Conservation (phyloP, 371 early-diverging fungal genomes). For the Haplosporangium sp. region DNA sequence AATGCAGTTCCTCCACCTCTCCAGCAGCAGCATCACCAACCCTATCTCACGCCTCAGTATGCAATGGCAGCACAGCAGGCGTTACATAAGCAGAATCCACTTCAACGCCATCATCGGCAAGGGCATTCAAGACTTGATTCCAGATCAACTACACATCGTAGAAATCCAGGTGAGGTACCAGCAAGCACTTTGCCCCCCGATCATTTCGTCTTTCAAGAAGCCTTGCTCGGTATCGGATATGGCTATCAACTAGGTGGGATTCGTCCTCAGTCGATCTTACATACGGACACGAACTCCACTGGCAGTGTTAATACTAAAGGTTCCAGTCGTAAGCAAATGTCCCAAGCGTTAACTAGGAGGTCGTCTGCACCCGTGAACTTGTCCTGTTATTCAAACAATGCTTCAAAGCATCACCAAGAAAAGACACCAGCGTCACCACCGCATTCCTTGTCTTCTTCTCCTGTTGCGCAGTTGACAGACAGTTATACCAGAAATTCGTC, state of each 20-base stretch:
- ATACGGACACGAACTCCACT: neutral
- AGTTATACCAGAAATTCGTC: neutral
- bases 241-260: neutral
- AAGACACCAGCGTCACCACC: neutral
- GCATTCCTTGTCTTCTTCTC: neutral
- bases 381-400: neutral
- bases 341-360: neutral
- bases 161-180: slow-evolving; percentile 45
- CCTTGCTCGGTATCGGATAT: slow-evolving; percentile 12
- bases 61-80: neutral
- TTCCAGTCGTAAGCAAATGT: neutral
- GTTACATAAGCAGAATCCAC: neutral
- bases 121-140: neutral
- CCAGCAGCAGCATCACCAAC: slow-evolving; percentile 20
- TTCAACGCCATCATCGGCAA: neutral
- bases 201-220: slow-evolving; percentile 43
- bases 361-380: too few relatives aligned
- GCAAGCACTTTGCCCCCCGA: slow-evolving; percentile 46
- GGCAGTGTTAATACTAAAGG: neutral
- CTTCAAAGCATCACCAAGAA: neutral
- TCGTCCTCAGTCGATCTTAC: neutral
- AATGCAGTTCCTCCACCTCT: slow-evolving; percentile 19
- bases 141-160: slow-evolving; percentile 5
- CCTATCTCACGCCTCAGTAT: neutral
- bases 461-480: neutral